A percentile compares a stretch with the other conserved stretches of the same genome.
These are phyloP conservation scores for Suillus subalutaceus DNA, from an alignment of 768 basidiomycete genomes.

Conservation along the genomic window DNA sequence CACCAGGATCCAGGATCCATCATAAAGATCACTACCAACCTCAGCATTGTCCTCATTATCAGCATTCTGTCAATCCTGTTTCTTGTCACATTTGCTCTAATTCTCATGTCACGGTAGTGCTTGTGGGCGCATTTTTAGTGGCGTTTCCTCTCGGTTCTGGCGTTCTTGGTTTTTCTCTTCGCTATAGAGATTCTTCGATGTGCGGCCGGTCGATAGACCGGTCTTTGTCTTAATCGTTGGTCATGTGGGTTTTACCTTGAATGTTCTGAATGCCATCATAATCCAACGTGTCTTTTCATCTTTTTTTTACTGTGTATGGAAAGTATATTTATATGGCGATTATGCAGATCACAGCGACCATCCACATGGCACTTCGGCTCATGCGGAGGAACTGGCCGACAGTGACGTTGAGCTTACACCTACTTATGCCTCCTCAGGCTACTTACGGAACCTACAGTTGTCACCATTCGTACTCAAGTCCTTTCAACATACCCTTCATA, in stretches of 20 bases:
- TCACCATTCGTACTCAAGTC: neutral
- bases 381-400: neutral
- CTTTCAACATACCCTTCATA: neutral
- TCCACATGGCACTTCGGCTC: neutral
- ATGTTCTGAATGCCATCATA: neutral
- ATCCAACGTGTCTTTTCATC: neutral
- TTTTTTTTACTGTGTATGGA: neutral
- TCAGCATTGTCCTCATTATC: neutral
- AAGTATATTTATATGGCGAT: neutral
- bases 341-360: neutral
- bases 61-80: neutral
- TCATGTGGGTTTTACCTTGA: neutral
- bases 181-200: neutral
- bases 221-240: neutral
- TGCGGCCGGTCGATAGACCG: neutral
- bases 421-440: neutral
- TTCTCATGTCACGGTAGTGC: neutral
- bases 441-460: neutral
- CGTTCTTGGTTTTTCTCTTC: neutral
- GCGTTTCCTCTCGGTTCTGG: neutral
- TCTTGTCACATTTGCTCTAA: neutral
- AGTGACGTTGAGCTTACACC: neutral
- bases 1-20: neutral
- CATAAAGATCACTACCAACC: neutral
- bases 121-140: neutral